These are phyloP conservation scores for Fremontodendron californicum DNA, from an alignment of 345 rosid species.

Conservation along the genomic window DNA sequence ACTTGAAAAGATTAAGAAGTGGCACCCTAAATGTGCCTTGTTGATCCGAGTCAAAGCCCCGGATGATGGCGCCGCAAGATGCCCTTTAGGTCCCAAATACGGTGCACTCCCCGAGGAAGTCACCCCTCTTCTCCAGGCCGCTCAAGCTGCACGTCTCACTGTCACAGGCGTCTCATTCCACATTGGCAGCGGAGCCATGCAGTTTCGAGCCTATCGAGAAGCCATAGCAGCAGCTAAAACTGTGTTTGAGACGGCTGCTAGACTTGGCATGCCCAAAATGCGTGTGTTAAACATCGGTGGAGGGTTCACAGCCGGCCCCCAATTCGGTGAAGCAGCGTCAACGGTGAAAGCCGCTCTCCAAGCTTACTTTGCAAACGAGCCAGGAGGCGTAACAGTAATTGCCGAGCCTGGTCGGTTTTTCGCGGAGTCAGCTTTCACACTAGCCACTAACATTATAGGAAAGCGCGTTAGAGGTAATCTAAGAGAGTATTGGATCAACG, in stretches of 20 bases:
- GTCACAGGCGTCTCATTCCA: too few relatives aligned
- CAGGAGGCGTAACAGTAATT: conserved; percentile 12
- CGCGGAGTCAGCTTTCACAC: neutral
- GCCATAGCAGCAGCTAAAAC: conserved; percentile 25
- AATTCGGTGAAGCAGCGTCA: conserved; percentile 20
- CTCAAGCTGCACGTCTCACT: conserved; percentile 3
- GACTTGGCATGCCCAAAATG: conserved; percentile 22
- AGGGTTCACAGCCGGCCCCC: conserved; percentile 24
- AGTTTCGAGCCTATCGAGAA: conserved; percentile 9
- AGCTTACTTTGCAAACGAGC: conserved; percentile 15
- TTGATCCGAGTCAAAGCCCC: conserved; percentile 22
- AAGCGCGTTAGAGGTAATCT: too few relatives aligned
- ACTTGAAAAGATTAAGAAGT: conserved; percentile 25
- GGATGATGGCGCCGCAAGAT: conserved; percentile 14
- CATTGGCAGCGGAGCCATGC: too few relatives aligned
- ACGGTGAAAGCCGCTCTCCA: conserved; percentile 21
- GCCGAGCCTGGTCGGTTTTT: conserved; percentile 36
- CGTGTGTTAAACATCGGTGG: conserved; percentile 26
- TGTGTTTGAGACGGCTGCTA: conserved; percentile 20
- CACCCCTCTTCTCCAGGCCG: conserved; percentile 22
- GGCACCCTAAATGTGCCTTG: conserved; percentile 25
- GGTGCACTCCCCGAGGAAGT: conserved; percentile 22
- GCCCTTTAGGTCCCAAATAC: conserved; percentile 18
- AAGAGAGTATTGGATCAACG: too few relatives aligned
- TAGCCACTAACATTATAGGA: too few relatives aligned